Percentiles rank a stretch among this genome's conserved stretches.
These are phyloP conservation scores for Salix caprea DNA, from an alignment of 345 rosid genomes.

Conservation along the genomic window DNA sequence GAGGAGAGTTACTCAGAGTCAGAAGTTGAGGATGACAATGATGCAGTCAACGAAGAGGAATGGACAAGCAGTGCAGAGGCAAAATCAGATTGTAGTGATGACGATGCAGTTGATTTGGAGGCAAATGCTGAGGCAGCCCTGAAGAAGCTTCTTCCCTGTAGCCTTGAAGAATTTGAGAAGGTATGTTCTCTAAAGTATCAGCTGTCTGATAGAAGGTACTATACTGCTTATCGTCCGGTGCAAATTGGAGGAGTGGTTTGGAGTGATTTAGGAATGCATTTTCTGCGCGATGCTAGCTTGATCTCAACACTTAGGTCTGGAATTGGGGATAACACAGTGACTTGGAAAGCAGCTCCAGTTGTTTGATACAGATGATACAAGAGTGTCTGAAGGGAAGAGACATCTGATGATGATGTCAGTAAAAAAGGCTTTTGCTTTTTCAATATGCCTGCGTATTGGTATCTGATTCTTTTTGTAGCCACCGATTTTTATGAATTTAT, in stretches of 20 bases:
- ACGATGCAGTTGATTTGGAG: conserved; percentile 55
- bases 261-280: not conserved
- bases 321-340: not conserved
- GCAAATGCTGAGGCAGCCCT: conserved; percentile 77
- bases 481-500: not conserved
- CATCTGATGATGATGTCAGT: not conserved
- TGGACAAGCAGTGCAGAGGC: conserved; percentile 63
- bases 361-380: not conserved
- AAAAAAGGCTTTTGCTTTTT: not conserved
- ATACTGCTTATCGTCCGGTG: not conserved
- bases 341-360: not conserved
- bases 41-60: conserved; percentile 61
- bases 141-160: conserved; percentile 66
- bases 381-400: not conserved
- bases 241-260: not conserved
- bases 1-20: conserved; percentile 76
- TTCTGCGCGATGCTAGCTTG: not conserved
- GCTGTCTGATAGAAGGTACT: not conserved
- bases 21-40: conserved; percentile 80
- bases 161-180: conserved; percentile 72
- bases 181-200: conserved; percentile 33
- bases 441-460: not conserved
- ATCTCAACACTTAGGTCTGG: not conserved
- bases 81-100: conserved; percentile 68
- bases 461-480: not conserved